These are phyloP conservation scores for Cercospora sp. DNA, from an alignment of 2,329 filamentous ascomycete species.

Conservation along the genomic window DNA sequence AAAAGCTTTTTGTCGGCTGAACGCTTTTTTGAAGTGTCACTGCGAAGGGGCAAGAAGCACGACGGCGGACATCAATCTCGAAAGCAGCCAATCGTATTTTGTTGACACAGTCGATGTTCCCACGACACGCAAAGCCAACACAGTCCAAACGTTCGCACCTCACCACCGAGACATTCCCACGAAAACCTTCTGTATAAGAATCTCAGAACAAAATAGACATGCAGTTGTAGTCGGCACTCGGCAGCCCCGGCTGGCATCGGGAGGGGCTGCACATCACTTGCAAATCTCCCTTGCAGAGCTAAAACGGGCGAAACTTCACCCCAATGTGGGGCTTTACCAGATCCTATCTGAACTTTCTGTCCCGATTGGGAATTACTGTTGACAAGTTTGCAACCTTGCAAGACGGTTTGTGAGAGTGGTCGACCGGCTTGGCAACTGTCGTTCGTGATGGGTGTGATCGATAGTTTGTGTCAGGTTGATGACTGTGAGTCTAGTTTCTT, in stretches of 20 bases:
- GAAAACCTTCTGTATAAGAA: background rate
- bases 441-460: background rate
- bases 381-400: background rate
- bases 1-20: background rate
- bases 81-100: too few species aligned
- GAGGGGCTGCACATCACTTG: background rate
- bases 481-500: background rate
- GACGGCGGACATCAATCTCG: too few species aligned
- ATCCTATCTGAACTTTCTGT: background rate
- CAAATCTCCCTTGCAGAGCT: conserved; percentile 2
- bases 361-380: background rate
- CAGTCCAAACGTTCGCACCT: background rate
- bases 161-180: background rate
- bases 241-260: background rate
- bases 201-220: background rate
- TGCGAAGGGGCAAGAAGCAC: background rate
- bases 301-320: background rate
- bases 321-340: background rate
- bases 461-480: background rate
- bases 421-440: background rate
- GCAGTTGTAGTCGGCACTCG: background rate
- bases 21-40: background rate
- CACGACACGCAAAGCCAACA: too few species aligned
- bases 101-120: too few species aligned
- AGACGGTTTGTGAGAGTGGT: background rate